Base-by-base conservation (phyloP, 2,329 filamentous ascomycete species). In the Zasmidium cellare region DNA sequence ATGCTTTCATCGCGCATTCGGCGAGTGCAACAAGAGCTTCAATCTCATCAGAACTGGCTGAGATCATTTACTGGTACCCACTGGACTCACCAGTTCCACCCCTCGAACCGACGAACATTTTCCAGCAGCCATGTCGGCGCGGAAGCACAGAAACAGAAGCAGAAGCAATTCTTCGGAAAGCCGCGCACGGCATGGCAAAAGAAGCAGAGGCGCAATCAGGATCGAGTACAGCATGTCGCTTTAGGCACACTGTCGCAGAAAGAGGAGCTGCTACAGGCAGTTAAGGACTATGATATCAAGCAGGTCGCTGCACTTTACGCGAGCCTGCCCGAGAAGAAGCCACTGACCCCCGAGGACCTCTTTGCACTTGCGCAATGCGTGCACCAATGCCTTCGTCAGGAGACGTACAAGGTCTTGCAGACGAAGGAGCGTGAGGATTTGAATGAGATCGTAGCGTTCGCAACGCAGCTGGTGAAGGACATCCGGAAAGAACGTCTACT, bases 391-490 rank as follows among this genome's bases (percentile, higher is more conserved):
- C 49, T 59, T 9, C 47, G 56, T 18, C 9, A 53, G 9, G 55
- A 56, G 46, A 48, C 48, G n/a, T 51, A 55, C 47, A 63, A 54
- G 25, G 49, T 35, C 7, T 9, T n/a, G 11, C 35, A 61, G 11
- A 23, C 41, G 19, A 38, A 57, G 19, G 31, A 19, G 5, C 53
- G 56, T 38, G 59, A 62, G 20, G 58, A 56, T 24, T 58, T 45
- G 18, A 65, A 65, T 18, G 53, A 62, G 44, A 52, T 69, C 3
- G 51, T 63, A 9, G 57, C 35, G 1, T 75, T 78, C 53, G 65
- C 76, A 16, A 67, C 72, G 25, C 70, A 67, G 7, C n/a, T 81
- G 12, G 71, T 75, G n/a, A 49, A 69, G 7, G 76, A 80, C 60
- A 65, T 80, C 9, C 65, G 69, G 25, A 66, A 63, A 2, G 72